Base-by-base conservation (phyloP, 176 grass and related monocot species). In the Guadua angustifolia region DNA sequence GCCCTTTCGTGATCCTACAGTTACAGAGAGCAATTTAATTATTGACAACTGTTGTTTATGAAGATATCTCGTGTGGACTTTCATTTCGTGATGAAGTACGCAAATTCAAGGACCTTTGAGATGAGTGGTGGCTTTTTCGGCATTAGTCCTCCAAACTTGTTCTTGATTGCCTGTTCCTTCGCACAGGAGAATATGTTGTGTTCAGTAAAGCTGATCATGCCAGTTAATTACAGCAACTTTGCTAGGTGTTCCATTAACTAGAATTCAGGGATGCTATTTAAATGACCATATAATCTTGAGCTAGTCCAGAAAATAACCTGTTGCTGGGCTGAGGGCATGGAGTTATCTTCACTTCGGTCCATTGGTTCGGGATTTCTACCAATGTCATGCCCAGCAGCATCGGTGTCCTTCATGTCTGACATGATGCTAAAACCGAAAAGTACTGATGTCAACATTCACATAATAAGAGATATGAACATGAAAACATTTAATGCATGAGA, bases 121-220 rank as follows among this genome's bases (percentile, higher is more conserved):
- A 97, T 93, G 70, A 97, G 90, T 14, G 92, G 95, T 70, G 92
- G 90, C 83, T 94, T 94, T 87, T 89, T 97, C 19, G 92, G 92
- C 73, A 93, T 43, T 79, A 97, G 80, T 85, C 95, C 95, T 80
- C 92, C 92, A 68, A 94, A 94, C 75, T 97, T 97, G 75, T 93
- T 97, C 82, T 93, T 97, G 76, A 94, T 77, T 73, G 52, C 84
- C 86, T 85, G 88, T 82, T 97, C 95, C 92, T 97, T 87, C 24
- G 25, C 38, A 81, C 18, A 75, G 29, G 45, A 70, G 14, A 80
- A 60, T 68, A 80, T 43, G 42, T 35, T 51, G 57, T 81, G 45
- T 24, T 92, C 33, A 52, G 45, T 53, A 25, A 64, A 25, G 58
- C 29, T 49, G 33, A 46, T 33, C 40, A 78, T 84, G 21, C 67